Conservation (phyloP, 768 basidiomycete species). For the Russula olivacea region DNA sequence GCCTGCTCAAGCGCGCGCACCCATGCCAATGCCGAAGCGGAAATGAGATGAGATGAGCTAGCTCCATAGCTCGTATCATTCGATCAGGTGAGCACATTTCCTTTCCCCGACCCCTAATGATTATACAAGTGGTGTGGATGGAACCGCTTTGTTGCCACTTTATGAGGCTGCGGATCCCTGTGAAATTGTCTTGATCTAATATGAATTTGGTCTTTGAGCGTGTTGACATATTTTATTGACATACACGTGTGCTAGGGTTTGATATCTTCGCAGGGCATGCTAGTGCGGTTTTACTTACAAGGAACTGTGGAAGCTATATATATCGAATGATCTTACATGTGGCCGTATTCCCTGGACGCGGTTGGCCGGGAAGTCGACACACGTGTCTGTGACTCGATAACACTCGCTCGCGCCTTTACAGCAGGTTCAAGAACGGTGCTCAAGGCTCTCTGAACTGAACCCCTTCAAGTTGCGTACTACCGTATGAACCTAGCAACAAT, state of each 20-base stretch:
- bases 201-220: conserved; percentile 44
- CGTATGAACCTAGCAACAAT: neutral
- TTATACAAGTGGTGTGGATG: conserved; percentile 69
- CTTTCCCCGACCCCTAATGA: conserved; percentile 44
- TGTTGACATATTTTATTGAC: neutral
- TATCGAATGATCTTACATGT: neutral
- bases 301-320: neutral
- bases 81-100: conserved; percentile 14
- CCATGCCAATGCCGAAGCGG: conserved; percentile 8
- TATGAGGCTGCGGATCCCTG: conserved; percentile 41
- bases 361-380: neutral
- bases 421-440: neutral
- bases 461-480: neutral
- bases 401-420: neutral
- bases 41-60: too few species aligned
- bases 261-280: neutral
- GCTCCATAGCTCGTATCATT: neutral
- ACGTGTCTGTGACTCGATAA: neutral
- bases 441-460: neutral
- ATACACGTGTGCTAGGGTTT: neutral
- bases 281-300: neutral
- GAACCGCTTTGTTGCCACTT: conserved; percentile 41
- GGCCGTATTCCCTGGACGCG: neutral
- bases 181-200: conserved; percentile 89
- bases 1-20: neutral